Base-by-base conservation (phyloP, 2,329 filamentous ascomycete species). In the Aquanectria penicillioides region DNA sequence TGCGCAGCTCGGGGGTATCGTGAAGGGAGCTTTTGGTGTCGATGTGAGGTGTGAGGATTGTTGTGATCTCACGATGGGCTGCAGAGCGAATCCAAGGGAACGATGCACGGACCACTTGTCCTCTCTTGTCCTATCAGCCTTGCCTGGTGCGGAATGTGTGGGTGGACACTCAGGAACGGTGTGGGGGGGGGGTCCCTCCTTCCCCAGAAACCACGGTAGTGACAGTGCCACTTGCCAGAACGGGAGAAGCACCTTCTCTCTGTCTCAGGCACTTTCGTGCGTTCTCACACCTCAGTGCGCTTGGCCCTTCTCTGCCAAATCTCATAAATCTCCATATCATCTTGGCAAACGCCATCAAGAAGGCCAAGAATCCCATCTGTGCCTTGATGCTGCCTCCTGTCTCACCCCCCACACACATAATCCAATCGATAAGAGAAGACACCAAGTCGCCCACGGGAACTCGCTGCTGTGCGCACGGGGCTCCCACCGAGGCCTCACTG, bases 1-100 rank as follows among this genome's bases (percentile, higher is more conserved):
- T 34, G 47, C 26, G 25, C 22, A 22, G 47, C 33, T 25, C 36
- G 26, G 26, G 33, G 40, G 40, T 41, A 41, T 52, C 34, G 20
- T 26, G 47, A 47, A 41, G 41, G 17, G 55, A 38, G 26, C 28
- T 52, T 37, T 47, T 34, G 47, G 48, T 22, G 48, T 52, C 40
- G 48, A 48, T 15, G 37, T 6, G 22, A 40, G 29, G 23, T 28
- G 49, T 44, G 47, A 28, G 41, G 43, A 47, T 59, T 59, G 49
- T 59, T 59, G 31, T 43, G 37, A 37, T 38, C 12, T 49, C 50
- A 34, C 49, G 37, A 37, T 31, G 37, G 29, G 20, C 36, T 4
- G 49, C 36, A 26, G 28, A 9, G 38, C 9, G 33, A 46, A n/a
- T 17, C 13, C 37, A 26, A 33, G 43, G 23, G 10, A 26, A 22